Evolutionary conservation across 202 grass and related monocot genomes (phyloP), one percentile per base, ranked within the genome.

Genomic region (Schoenoplectus tabernaemontani): DNA sequence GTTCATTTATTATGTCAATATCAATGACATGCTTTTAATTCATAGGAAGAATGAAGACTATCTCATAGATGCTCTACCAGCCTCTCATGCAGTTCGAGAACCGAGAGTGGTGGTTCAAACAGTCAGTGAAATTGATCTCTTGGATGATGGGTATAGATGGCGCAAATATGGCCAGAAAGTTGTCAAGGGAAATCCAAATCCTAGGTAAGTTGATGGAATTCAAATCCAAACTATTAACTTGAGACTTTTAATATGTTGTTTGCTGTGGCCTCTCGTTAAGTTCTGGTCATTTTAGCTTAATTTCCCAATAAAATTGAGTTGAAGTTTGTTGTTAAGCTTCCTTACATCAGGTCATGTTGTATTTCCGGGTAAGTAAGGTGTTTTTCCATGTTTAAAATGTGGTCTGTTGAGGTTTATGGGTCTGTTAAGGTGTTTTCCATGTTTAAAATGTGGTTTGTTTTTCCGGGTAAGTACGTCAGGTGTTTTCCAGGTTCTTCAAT

Each of bases 91-190:
- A 63, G 43, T 16, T 50, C 77, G 77, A 80, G 77, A 92, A 75
- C 84, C 88, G 17, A 95, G 89, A 87, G 90, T 99, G 51, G 84
- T 93, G 57, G 50, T 99, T 32, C 96, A 95, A 60, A 95, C 96
- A 30, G 76, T 81, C 22, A 99, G 90, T 65, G 96, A 89, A 70
- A 87, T 93, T 5, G 92, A 99, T 42, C 96, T 99, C 78, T 72
- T 99, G 41, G 86, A 95, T 82, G 96, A 99, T 78, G 92, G 96
- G 57, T 93, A 93, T 68, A 86, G 87, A 78, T 96, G 96, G 96
- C 90, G 92, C 34, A 99, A 99, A 78, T 93, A 99, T 56, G 91
- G 90, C 23, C 90, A 98, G 85, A 98, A 95, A 83, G 83, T 88
- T 10, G 96, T 95, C 39, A 98, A 95, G 84, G 96, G 96, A 76